These are phyloP conservation scores for Rhizopus arrhizus DNA, from an alignment of 371 early-diverging fungal species.

Conservation along the genomic window DNA sequence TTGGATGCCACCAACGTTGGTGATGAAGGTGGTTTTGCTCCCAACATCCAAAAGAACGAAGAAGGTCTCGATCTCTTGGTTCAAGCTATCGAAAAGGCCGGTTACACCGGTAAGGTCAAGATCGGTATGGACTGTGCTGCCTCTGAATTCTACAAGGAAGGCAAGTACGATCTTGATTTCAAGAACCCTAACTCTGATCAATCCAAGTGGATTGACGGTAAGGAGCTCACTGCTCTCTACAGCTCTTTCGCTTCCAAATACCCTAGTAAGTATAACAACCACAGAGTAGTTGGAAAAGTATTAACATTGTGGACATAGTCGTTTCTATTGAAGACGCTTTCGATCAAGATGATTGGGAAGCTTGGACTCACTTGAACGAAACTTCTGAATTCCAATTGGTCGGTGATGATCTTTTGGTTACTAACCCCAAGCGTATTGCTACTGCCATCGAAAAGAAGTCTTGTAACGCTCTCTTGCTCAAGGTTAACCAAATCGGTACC, in stretches of 20 bases:
- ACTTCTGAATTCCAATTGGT: conserved; percentile 87
- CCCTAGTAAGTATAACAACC: conserved; percentile 63
- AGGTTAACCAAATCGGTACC: conserved; percentile 99
- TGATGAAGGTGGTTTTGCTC: conserved; percentile 99
- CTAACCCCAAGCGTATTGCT: conserved; percentile 94
- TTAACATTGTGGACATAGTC: conserved; percentile 38
- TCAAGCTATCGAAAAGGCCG: conserved; percentile 89
- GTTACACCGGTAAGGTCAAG: conserved; percentile 94
- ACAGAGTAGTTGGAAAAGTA: background rate
- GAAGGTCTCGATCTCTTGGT: conserved; percentile 96
- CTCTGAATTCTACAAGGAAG: conserved; percentile 96
- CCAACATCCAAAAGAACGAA: conserved; percentile 96
- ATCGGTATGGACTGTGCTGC: conserved; percentile 99
- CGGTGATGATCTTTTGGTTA: conserved; percentile 99
- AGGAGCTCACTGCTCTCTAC: conserved; percentile 89
- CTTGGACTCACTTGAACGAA: conserved; percentile 83
- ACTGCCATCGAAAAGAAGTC: conserved; percentile 93
- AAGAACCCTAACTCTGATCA: conserved; percentile 89
- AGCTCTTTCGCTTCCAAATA: conserved; percentile 83
- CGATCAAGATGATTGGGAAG: conserved; percentile 98
- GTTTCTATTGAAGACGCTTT: conserved; percentile 99
- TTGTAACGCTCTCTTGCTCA: conserved; percentile 95
- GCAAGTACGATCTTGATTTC: conserved; percentile 97
- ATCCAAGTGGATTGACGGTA: conserved; percentile 74
- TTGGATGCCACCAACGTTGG: conserved; percentile 99